A percentile compares a stretch with the other conserved stretches of the same genome.
phyloP scores from a whole-genome alignment of 768 basidiomycete genomes.

The Podaxis carcinomalis region DNA sequence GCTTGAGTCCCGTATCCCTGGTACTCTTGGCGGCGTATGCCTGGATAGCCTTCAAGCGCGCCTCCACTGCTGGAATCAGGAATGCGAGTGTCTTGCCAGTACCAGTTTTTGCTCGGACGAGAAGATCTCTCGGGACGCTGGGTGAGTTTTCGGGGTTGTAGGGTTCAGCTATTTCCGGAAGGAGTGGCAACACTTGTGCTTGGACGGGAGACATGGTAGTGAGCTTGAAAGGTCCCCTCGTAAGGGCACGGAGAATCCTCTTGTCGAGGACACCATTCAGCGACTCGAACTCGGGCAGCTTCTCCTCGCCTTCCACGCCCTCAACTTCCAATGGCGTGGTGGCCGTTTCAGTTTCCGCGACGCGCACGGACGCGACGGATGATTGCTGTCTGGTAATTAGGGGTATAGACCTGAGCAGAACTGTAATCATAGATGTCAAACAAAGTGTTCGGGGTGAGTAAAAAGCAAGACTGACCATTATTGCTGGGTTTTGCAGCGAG shows the following conservation, averaged over 20 bases:
- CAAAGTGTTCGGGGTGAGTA: neutral
- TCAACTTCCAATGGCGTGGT: neutral
- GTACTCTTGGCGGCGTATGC: constrained; percentile 35
- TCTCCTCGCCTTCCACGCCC: constrained; percentile 5
- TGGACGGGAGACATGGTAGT: constrained; percentile 80
- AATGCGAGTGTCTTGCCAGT: constrained; percentile 90
- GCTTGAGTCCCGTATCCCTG: constrained; percentile 34
- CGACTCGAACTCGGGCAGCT: constrained; percentile 28
- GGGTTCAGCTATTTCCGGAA: constrained; percentile 65
- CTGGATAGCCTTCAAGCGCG: constrained; percentile 59
- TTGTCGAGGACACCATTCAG: constrained; percentile 35
- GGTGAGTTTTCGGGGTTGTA: constrained; percentile 31
- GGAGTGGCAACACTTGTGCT: constrained; percentile 66
- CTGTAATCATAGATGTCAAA: neutral
- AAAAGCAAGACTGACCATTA: neutral
- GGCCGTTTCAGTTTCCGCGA: neutral
- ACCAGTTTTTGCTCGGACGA: constrained; percentile 86
- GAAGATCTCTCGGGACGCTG: constrained; percentile 53
- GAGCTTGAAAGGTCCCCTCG: constrained; percentile 59
- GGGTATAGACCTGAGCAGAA: constrained; percentile 6
- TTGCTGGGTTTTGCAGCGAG: constrained; percentile 4
- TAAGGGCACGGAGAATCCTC: constrained; percentile 55
- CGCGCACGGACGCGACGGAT: neutral
- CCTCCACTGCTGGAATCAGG: constrained; percentile 82
- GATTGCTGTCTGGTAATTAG: neutral